Conservation (phyloP, 805 yeast species). For the Candida silvatica region DNA sequence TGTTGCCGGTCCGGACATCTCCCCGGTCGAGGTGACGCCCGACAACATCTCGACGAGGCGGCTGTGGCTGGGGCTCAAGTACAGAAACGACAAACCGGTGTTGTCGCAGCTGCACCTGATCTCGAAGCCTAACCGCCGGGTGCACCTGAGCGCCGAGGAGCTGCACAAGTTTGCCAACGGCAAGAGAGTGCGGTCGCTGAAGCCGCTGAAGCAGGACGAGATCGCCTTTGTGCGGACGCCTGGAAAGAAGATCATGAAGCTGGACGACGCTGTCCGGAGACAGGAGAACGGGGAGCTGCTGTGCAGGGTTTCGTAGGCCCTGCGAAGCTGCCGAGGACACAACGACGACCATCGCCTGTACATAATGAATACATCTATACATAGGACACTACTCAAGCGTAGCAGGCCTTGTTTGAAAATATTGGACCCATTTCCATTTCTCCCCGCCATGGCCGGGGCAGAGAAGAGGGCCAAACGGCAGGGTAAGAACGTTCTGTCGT, state of each 20-base stretch:
- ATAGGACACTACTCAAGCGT: too few relatives aligned
- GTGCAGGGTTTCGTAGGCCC: slow-evolving; percentile 47
- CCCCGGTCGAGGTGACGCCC: slow-evolving; percentile 70
- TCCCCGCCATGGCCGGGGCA: too few relatives aligned
- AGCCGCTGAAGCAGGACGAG: slow-evolving; percentile 86
- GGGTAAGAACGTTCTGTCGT: too few relatives aligned
- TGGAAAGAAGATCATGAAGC: slow-evolving; percentile 50
- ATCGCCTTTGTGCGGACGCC: slow-evolving; percentile 55
- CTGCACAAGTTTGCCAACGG: slow-evolving; percentile 72
- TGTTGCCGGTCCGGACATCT: slow-evolving; percentile 70
- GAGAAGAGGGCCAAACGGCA: too few relatives aligned
- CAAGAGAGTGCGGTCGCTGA: slow-evolving; percentile 59
- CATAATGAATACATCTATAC: not conserved
- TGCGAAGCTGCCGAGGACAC: too few relatives aligned
- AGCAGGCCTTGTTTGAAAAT: too few relatives aligned
- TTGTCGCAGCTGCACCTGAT: slow-evolving; percentile 62
- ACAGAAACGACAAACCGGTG: slow-evolving; percentile 73
- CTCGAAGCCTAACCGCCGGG: slow-evolving; percentile 78
- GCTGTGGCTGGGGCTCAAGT: slow-evolving; percentile 88
- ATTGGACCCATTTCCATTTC: too few relatives aligned
- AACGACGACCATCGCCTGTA: too few relatives aligned
- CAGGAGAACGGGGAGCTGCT: slow-evolving; percentile 69
- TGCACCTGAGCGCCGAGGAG: slow-evolving; percentile 54
- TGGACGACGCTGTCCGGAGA: slow-evolving; percentile 79
- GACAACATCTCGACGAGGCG: slow-evolving; percentile 82